Percentiles rank a stretch among this genome's conserved stretches.
Evolutionary conservation across 2,329 filamentous ascomycete genomes (phyloP).

Genomic region (Talaromyces sp.): DNA sequence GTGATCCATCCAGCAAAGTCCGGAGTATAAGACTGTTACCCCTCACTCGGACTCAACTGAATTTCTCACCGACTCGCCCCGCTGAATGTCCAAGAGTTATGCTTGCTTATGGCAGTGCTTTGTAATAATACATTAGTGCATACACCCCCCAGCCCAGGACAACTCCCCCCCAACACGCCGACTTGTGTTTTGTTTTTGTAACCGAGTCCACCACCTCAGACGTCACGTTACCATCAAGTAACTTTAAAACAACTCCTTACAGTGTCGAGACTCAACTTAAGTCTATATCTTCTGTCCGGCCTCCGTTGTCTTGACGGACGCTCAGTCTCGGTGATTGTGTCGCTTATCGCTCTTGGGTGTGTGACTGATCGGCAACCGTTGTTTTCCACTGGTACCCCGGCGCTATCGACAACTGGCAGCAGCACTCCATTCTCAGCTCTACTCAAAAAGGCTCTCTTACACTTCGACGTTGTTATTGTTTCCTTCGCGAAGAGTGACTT

Average conservation of each 20-base stretch:
- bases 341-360: constrained; percentile 14
- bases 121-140: constrained; percentile 4
- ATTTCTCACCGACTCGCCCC: constrained; percentile 19
- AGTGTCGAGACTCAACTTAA: not conserved
- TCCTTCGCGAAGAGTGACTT: not conserved
- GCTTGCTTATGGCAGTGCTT: not conserved
- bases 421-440: not conserved
- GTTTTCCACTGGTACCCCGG: constrained; percentile 7
- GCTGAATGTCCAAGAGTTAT: not conserved
- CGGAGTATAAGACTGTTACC: not conserved
- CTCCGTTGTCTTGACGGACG: not conserved
- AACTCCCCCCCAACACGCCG: not conserved
- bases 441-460: not conserved
- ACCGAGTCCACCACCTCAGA: constrained; percentile 1
- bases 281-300: not conserved
- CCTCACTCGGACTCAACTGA: not conserved
- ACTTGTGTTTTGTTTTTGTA: not conserved
- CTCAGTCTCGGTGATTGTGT: constrained; percentile 9
- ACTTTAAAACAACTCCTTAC: not conserved
- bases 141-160: not conserved
- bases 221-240: not conserved
- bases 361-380: constrained; percentile 16
- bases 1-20: not conserved
- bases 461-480: not conserved
- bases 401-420: constrained; percentile 9